Conservation (phyloP, 169 alveolate species). For the Cryptosporidium felis region DNA sequence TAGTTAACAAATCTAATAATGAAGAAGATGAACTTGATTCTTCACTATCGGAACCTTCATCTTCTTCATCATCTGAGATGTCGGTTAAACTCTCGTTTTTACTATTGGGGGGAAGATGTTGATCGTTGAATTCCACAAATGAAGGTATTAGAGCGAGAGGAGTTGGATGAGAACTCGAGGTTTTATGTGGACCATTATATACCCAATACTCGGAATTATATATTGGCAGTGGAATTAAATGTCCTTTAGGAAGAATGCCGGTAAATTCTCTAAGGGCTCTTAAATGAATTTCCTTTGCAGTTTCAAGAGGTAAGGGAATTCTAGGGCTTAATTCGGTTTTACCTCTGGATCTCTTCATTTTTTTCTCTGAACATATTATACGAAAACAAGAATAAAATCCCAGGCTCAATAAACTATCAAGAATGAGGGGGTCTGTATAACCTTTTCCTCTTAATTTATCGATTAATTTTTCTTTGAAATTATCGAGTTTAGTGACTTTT, state of each 20-base stretch:
- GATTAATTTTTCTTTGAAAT: background rate
- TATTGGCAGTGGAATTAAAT: slow-evolving; percentile 44
- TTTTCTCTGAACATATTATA: slow-evolving; percentile 18
- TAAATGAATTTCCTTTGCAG: slow-evolving; percentile 26
- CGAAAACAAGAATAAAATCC: slow-evolving; percentile 63
- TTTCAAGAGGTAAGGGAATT: slow-evolving; percentile 8
- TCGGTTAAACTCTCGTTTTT: no score
- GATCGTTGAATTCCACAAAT: no score
- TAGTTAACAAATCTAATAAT: slow-evolving; percentile 12
- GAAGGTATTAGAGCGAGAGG: no score
- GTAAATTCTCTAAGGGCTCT: background rate
- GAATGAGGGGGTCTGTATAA: slow-evolving; percentile 40
- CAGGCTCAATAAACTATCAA: slow-evolving; percentile 44
- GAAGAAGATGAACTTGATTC: background rate
- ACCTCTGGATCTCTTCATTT: background rate
- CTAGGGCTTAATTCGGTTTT: background rate
- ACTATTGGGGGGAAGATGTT: no score
- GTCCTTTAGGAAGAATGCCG: background rate
- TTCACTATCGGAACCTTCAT: no score
- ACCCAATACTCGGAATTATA: slow-evolving; percentile 55
- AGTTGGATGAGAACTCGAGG: background rate
- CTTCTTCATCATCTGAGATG: no score
- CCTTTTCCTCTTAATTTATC: slow-evolving; percentile 45
- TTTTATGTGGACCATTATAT: background rate
- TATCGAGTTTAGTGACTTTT: background rate